A percentile compares a stretch with the other conserved stretches of the same genome.
phyloP scores from a whole-genome alignment of 2,329 filamentous ascomycete species.

The Aschersonia sp. region DNA sequence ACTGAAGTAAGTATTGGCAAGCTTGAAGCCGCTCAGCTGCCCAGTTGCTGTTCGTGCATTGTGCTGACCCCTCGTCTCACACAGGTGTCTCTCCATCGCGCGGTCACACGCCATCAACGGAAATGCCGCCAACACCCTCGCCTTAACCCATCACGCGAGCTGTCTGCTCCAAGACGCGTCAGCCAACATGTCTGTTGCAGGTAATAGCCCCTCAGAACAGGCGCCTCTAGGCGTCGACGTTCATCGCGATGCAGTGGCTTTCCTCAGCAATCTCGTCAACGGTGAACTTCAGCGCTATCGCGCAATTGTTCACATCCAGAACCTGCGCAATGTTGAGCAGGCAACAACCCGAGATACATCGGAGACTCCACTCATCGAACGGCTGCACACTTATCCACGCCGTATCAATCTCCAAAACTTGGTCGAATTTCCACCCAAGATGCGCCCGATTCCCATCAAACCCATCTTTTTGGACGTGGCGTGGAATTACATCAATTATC shows the following conservation, averaged over 20 bases:
- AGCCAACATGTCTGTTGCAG: slow-evolving; percentile 26
- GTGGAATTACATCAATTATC: slow-evolving; percentile 96
- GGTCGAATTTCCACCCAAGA: slow-evolving; percentile 73
- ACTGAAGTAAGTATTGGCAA: slow-evolving; percentile 49
- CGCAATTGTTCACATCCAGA: slow-evolving; percentile 71
- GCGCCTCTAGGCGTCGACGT: slow-evolving; percentile 54
- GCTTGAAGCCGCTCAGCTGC: not conserved
- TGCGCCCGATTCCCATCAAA: slow-evolving; percentile 79
- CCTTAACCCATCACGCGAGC: slow-evolving; percentile 61
- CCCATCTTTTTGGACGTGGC: slow-evolving; percentile 92
- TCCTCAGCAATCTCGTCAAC: slow-evolving; percentile 47
- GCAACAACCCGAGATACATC: slow-evolving; percentile 16
- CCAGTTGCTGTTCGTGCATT: not conserved
- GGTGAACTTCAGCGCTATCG: slow-evolving; percentile 68
- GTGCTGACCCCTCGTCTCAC: not conserved
- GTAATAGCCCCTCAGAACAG: slow-evolving; percentile 7
- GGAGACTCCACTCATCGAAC: slow-evolving; percentile 51
- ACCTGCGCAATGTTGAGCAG: slow-evolving; percentile 38
- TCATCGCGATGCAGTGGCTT: slow-evolving; percentile 38
- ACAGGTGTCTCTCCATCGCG: slow-evolving; percentile 69
- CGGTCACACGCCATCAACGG: slow-evolving; percentile 68
- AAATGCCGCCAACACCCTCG: slow-evolving; percentile 66
- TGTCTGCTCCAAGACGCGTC: slow-evolving; percentile 44
- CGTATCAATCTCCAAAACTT: slow-evolving; percentile 65
- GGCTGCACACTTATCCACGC: slow-evolving; percentile 61